Evolutionary conservation across 2,329 filamentous ascomycete genomes (phyloP), one percentile per base, ranked within the genome.

Genomic region (Fusarium sp.): DNA sequence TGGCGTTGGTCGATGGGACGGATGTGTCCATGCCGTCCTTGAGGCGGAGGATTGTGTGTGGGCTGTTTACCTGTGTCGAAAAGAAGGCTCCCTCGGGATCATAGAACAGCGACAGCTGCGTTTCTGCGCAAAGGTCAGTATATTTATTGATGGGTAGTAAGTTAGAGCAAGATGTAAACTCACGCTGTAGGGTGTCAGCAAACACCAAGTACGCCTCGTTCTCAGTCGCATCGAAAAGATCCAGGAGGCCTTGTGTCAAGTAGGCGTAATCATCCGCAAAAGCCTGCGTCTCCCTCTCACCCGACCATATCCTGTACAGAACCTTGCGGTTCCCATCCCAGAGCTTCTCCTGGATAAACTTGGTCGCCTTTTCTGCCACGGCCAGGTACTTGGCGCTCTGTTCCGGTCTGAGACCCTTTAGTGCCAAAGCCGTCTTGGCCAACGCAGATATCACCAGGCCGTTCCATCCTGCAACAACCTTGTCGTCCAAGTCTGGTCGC

Each of bases 211-310:
- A 94, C 50, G 85, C 84, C 73, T 93, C 91, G 66, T 98, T 91
- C 71, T 93, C 92, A 0, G 94, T 98, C 1, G 92, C 89, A 80
- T 96, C 92, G 80, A 97, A 97, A 31, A 98, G 88, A 75, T 95
- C 92, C 66, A 98, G 85, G 2, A 98, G 86, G 0, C 95, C 96
- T 59, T 92, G 90, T 59, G 95, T 93, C 45, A 98, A 82, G 81
- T 96, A 98, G 4, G 96, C 94, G 80, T 98, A 98, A 83, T 99
- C 96, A 77, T 98, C 96, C 1, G 96, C 94, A 82, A 98, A 97
- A 0, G 90, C 95, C 42, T 88, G 87, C 20, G 90, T 87, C 31
- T 92, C 91, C 10, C 90, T 85, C 73, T 90, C 88, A 70, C 92
- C 89, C 34, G 91, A 90, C 83, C 93, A 97, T 47, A 96, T 90